Conservation (phyloP, 192 early-diverging fungal species). For the Coemansia sp. region DNA sequence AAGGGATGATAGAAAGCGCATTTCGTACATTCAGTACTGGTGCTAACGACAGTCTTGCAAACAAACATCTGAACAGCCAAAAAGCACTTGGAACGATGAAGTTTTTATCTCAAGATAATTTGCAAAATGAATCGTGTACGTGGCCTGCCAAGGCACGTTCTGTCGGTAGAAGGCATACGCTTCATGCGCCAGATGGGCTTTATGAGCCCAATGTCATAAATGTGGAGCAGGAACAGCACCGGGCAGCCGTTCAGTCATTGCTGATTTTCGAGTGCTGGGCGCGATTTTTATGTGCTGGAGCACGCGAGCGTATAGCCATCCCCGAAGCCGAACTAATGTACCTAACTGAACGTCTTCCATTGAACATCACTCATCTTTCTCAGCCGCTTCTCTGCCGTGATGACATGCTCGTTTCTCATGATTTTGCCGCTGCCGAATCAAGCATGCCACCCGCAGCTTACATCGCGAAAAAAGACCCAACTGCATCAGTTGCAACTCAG, state of each 20-base stretch:
- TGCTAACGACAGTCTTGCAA: conserved; percentile 2
- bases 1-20: conserved; percentile 21
- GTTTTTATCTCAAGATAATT: too few relatives aligned
- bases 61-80: too few relatives aligned
- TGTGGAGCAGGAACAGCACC: conserved; percentile 14
- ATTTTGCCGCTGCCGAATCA: too few relatives aligned
- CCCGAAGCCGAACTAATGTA: conserved; percentile 29
- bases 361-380: conserved; percentile 29
- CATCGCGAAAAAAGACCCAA: too few relatives aligned
- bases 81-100: too few relatives aligned
- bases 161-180: conserved; percentile 12
- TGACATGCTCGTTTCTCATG: conserved; percentile 32
- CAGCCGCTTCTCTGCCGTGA: conserved; percentile 24
- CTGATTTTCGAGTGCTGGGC: conserved; percentile 42
- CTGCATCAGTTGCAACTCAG: too few relatives aligned
- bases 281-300: conserved; percentile 20
- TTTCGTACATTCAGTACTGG: conserved; percentile 25
- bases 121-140: too few relatives aligned
- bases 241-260: conserved; percentile 33
- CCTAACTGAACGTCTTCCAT: conserved; percentile 37
- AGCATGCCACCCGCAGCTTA: too few relatives aligned
- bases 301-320: conserved; percentile 19
- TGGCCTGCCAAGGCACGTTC: background rate
- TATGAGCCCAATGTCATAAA: background rate
- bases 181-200: conserved; percentile 3